Base-by-base conservation (phyloP, 805 yeast genomes). In the Danielozyma ontarioensis region DNA sequence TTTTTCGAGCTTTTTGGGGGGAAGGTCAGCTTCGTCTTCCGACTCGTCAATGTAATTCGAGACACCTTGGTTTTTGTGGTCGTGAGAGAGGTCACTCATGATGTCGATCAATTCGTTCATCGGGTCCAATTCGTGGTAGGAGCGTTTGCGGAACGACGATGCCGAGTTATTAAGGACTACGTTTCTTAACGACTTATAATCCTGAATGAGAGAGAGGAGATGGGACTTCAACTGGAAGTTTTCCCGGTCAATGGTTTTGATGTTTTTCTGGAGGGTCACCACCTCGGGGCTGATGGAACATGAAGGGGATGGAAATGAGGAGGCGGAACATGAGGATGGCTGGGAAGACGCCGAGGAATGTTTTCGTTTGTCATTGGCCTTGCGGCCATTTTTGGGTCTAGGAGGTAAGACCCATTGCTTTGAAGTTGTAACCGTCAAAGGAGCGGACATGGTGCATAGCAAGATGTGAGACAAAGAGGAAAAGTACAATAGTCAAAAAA, bases 391-490 rank as follows among this genome's bases (percentile, higher is more conserved):
- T 44, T 83, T 80, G 17, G 94, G 93, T 43, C 93, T 67, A 8
- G 94, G 94, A 3, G 94, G 95, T 19, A 83, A 61, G 5, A 82
- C 88, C 89, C 93, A 86, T 50, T 77, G 79, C 50, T 81, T 81
- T 32, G 88, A 80, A 1, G 90, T 80, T 45, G 70, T 76, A 33
- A 50, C 55, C 35, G 33, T 46, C 28, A 29, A 26, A 13, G 23
- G 27, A 6, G 22, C 22, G 6, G 22, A 19, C 22, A 19, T 19
- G 6, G 10, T 19, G 22, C 22, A 19, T 19, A 19, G 10, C 8
- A 19, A 10, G 10, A 19, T 19, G n/a, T n/a, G n/a, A n/a, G n/a
- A n/a, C n/a, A n/a, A n/a, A n/a, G n/a, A n/a, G n/a, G n/a, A n/a
- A n/a, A n/a, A n/a, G n/a, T n/a, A n/a, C n/a, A n/a, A n/a, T n/a